Conservation (phyloP, 768 basidiomycete species). For the Pulveroboletus frians region DNA sequence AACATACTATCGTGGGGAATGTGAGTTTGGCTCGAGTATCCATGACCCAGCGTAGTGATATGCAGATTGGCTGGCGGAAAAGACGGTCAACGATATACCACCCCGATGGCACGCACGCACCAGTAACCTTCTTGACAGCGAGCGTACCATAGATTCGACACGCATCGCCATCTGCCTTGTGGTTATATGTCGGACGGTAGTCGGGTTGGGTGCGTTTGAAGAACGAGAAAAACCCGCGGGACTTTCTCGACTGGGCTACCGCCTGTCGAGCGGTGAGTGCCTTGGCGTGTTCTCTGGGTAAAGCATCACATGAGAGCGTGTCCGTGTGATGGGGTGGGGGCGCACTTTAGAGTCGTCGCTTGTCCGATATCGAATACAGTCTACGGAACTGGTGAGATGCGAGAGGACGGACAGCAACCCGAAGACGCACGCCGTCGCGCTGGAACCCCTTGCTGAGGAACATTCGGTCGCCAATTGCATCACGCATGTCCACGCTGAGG, state of each 20-base stretch:
- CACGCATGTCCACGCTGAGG: slow-evolving; percentile 83
- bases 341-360: slow-evolving; percentile 65
- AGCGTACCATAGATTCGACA: slow-evolving; percentile 86
- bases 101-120: slow-evolving; percentile 31
- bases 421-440: slow-evolving; percentile 70
- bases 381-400: slow-evolving; percentile 30
- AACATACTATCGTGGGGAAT: slow-evolving; percentile 76
- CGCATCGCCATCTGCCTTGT: slow-evolving; percentile 62
- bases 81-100: not conserved
- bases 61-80: slow-evolving; percentile 74
- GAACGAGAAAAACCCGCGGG: slow-evolving; percentile 67
- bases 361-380: slow-evolving; percentile 78
- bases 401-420: not conserved
- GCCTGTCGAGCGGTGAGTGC: slow-evolving; percentile 67
- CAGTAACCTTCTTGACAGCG: slow-evolving; percentile 84
- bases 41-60: slow-evolving; percentile 91
- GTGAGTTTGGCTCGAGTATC: slow-evolving; percentile 83
- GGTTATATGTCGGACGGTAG: slow-evolving; percentile 72
- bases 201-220: slow-evolving; percentile 38
- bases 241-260: slow-evolving; percentile 65
- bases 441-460: slow-evolving; percentile 75
- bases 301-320: not conserved
- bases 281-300: slow-evolving; percentile 53
- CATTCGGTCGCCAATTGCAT: slow-evolving; percentile 89
- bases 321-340: not conserved